Conservation (phyloP, 164 flowering plant genomes). For the Vitis cinerea region DNA sequence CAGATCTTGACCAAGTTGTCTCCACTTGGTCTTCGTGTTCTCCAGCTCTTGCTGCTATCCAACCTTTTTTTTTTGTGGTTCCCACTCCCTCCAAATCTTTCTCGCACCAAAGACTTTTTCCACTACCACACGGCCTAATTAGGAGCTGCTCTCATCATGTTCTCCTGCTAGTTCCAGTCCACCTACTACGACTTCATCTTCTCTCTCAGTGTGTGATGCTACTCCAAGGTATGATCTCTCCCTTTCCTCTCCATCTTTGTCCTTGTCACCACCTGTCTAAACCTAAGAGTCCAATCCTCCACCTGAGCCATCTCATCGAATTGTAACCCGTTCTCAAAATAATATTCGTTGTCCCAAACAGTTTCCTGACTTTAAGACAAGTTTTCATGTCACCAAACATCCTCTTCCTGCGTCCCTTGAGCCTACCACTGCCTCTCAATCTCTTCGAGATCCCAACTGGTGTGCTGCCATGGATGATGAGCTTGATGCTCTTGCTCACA, state of each 20-base stretch:
- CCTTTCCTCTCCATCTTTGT: constrained; percentile 6
- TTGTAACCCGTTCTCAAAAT: not conserved
- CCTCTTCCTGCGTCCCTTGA: no score
- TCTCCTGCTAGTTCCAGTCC: constrained; percentile 6
- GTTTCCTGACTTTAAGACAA: no score
- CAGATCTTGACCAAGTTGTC: no score
- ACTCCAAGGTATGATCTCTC: constrained; percentile 7
- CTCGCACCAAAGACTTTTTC: not conserved
- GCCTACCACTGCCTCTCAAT: no score
- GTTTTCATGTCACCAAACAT: no score
- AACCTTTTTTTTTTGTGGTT: not conserved
- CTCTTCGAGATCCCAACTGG: no score
- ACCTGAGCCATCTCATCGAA: constrained; percentile 5
- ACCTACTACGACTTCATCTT: constrained; percentile 2
- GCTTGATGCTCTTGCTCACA: no score
- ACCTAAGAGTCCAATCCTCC: constrained; percentile 1
- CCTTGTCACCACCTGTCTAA: constrained; percentile 7
- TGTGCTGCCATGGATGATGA: no score
- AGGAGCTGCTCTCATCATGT: not conserved
- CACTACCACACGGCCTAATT: constrained; percentile 2
- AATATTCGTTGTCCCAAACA: no score
- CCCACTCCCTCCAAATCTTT: not conserved
- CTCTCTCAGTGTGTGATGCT: constrained; percentile 7
- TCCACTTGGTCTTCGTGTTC: no score
- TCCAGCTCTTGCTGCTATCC: no score